Evolutionary conservation across 2,329 filamentous ascomycete genomes (phyloP), one percentile per base, ranked within the genome.

Genomic region (Xylaria sp.): DNA sequence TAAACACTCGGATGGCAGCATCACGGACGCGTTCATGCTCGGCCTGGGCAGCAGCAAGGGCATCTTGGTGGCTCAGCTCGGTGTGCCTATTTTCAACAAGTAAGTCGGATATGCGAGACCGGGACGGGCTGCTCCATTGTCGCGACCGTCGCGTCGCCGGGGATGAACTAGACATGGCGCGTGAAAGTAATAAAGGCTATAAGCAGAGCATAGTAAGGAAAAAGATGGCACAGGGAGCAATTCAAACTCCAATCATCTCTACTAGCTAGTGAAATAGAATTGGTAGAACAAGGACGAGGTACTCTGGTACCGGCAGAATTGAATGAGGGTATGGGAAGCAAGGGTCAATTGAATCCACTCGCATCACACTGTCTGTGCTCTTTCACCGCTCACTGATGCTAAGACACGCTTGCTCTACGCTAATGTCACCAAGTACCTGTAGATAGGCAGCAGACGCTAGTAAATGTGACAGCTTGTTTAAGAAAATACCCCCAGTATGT

Each of bases 1-100:
- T 76, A 58, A 79, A 82, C 6, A 81, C 81, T 15, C 79, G 77
- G 37, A 84, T 73, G 7, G 84, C 84, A 31, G 77, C 76, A 57
- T 82, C 77, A 28, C 83, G 82, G 11, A 94, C 84, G 28, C 85
- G 82, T 38, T 90, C 85, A 73, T 93, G 91, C 71, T 89, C 85
- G 14, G 82, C 81, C 51, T 86, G 86, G 3, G 89, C 89, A 49
- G 84, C 84, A 47, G 84, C 85, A 15, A 94, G 83, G 14, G 89
- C 89, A 68, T 87, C 84, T 61, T 84, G 82, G 72, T 92, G 89
- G 58, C 80, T 82, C 52, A 84, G 79, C 71, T 89, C 87, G 35
- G 84, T 85, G 66, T 91, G 87, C 37, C 85, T 83, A 33, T 85
- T 82, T 54, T 87, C 84, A 42, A 80, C 80, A 61, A 92, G 88